These are phyloP conservation scores for Colletotrichum godetiae DNA, from an alignment of 2,329 filamentous ascomycete species.

Conservation along the genomic window DNA sequence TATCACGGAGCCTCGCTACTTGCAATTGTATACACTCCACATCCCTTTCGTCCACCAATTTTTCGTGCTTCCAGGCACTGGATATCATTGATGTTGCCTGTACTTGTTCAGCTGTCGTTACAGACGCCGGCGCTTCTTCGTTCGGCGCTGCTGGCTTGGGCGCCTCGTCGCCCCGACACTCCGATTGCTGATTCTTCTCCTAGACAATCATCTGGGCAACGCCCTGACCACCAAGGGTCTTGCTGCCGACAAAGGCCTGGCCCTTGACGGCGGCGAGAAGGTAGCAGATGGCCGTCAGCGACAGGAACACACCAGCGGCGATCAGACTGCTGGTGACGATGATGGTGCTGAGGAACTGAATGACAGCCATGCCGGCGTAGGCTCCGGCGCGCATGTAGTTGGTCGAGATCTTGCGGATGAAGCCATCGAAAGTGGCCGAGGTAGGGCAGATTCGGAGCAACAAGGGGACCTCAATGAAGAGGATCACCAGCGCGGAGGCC, in stretches of 20 bases:
- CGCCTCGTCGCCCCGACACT: neutral
- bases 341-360: slow-evolving; percentile 88
- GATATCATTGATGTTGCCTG: slow-evolving; percentile 28
- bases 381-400: slow-evolving; percentile 96
- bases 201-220: slow-evolving; percentile 98
- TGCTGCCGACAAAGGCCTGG: slow-evolving; percentile 90
- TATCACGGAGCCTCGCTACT: neutral
- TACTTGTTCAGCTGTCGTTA: slow-evolving; percentile 4
- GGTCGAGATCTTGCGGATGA: slow-evolving; percentile 92
- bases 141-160: neutral
- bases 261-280: slow-evolving; percentile 81
- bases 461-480: slow-evolving; percentile 92
- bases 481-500: slow-evolving; percentile 76
- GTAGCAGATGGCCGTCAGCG: slow-evolving; percentile 85
- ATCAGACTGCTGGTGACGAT: slow-evolving; percentile 77
- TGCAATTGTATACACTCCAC: slow-evolving; percentile 25
- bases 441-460: slow-evolving; percentile 98
- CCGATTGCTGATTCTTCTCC: slow-evolving; percentile 37
- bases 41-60: slow-evolving; percentile 11
- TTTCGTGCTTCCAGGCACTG: slow-evolving; percentile 30
- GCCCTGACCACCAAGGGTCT: slow-evolving; percentile 93
- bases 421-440: slow-evolving; percentile 85
- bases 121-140: neutral
- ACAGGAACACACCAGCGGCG: slow-evolving; percentile 84
- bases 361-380: slow-evolving; percentile 81